phyloP scores from a whole-genome alignment of 2,329 filamentous ascomycete species.

The Paramyrothecium roridum region DNA sequence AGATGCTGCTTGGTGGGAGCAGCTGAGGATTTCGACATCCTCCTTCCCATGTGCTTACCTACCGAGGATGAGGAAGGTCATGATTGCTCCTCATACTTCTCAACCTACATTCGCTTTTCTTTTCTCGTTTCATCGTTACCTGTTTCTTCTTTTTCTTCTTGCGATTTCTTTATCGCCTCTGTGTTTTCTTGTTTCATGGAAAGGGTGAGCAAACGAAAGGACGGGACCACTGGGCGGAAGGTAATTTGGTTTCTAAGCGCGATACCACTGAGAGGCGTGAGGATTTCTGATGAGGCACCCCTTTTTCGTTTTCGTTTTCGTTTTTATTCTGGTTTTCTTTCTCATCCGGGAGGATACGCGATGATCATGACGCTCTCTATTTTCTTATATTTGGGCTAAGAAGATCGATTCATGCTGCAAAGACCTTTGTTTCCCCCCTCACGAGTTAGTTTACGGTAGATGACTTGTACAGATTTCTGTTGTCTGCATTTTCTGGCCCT shows the following conservation, averaged over 20 bases:
- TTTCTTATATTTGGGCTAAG: no score
- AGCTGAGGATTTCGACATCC: background rate
- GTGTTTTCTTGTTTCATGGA: background rate
- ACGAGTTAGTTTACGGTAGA: no score
- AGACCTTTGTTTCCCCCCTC: no score
- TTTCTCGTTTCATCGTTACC: background rate
- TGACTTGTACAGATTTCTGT: no score
- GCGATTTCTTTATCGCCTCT: background rate
- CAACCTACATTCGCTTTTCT: background rate
- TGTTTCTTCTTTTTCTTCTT: background rate
- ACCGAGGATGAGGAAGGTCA: background rate
- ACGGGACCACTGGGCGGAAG: background rate
- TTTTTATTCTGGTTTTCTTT: background rate
- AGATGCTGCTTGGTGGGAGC: constrained; percentile 13
- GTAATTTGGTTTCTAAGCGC: background rate
- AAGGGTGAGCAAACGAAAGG: background rate
- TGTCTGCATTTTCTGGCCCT: no score
- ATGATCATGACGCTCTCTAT: no score
- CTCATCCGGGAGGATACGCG: no score
- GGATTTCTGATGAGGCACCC: background rate
- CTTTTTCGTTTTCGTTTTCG: no score
- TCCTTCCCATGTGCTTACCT: background rate
- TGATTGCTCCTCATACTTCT: no score
- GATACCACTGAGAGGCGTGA: background rate
- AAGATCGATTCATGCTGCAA: no score